Conservation (phyloP, 202 grass and related monocot genomes). For the Zizania palustris region DNA sequence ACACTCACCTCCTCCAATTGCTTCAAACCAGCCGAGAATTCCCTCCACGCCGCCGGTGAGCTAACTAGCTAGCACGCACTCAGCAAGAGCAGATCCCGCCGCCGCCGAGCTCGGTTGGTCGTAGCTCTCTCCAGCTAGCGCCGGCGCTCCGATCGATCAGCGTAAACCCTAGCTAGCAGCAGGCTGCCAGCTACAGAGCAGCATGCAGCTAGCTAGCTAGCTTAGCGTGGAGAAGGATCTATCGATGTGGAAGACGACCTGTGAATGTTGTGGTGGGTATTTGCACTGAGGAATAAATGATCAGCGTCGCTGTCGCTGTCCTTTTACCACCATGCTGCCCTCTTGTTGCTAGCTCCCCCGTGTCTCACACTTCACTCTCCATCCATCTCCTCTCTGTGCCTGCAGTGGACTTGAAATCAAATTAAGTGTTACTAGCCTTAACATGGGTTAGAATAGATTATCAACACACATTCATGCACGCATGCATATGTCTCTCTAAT, state of each 20-base stretch:
- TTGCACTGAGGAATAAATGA: constrained; percentile 48
- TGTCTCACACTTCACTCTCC: constrained; percentile 39
- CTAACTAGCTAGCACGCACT: background rate
- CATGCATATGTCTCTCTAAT: background rate
- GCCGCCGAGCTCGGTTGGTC: constrained; percentile 5
- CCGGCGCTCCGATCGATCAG: background rate
- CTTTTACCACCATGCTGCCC: constrained; percentile 44
- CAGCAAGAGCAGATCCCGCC: constrained; percentile 43
- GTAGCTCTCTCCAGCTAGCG: background rate
- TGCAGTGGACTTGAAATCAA: constrained; percentile 2
- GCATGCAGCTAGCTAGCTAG: constrained; percentile 11
- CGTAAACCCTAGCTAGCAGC: constrained; percentile 60
- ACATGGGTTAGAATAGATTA: background rate
- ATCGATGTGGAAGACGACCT: constrained; percentile 49
- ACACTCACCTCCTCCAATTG: constrained; percentile 5
- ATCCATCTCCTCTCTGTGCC: background rate
- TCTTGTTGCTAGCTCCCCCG: constrained; percentile 35
- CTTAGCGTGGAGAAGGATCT: constrained; percentile 19
- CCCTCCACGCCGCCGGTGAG: background rate
- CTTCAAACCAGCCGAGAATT: constrained; percentile 15
- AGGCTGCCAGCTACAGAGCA: constrained; percentile 27
- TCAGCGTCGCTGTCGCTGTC: constrained; percentile 43
- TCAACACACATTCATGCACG: background rate
- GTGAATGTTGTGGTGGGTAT: constrained; percentile 54
- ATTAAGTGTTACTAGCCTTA: background rate